These are phyloP conservation scores for Lactarius psammicola DNA, from an alignment of 768 basidiomycete species.

Conservation along the genomic window DNA sequence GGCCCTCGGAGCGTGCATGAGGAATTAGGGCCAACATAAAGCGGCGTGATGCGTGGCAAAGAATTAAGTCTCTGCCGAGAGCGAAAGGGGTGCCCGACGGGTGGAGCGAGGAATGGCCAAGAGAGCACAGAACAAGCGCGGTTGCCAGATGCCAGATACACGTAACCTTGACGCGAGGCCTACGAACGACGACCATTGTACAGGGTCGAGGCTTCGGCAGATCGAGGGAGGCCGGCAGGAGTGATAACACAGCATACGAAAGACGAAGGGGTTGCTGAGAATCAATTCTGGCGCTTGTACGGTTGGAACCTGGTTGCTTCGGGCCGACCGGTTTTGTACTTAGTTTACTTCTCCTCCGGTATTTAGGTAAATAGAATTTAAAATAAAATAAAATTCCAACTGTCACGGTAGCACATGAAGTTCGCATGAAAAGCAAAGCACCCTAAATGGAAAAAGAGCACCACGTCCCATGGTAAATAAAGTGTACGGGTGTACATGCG, in stretches of 20 bases:
- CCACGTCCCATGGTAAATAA: not conserved
- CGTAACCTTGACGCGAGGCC: slow-evolving; percentile 20
- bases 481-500: not conserved
- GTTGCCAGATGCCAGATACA: slow-evolving; percentile 19
- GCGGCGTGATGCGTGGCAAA: slow-evolving; percentile 15
- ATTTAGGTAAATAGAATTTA: no score
- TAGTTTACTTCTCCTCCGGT: no score
- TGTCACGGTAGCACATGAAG: not conserved
- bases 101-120: slow-evolving; percentile 1
- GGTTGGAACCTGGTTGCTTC: not conserved
- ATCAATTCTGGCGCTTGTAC: not conserved
- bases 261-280: not conserved
- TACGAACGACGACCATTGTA: not conserved
- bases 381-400: not conserved
- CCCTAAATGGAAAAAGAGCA: not conserved
- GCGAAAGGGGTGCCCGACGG: slow-evolving; percentile 15
- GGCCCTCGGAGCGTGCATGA: slow-evolving; percentile 26
- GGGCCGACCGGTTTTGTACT: no score
- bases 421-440: not conserved
- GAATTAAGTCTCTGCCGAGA: slow-evolving; percentile 23
- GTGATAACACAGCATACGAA: slow-evolving; percentile 10
- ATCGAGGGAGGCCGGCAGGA: slow-evolving; percentile 6
- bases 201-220: slow-evolving; percentile 17
- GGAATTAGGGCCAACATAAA: slow-evolving; percentile 17
- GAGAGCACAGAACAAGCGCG: slow-evolving; percentile 17